Evolutionary conservation across 768 basidiomycete species (phyloP), one percentile per base, ranked within the genome.

Genomic region (Lenzites betulinus): DNA sequence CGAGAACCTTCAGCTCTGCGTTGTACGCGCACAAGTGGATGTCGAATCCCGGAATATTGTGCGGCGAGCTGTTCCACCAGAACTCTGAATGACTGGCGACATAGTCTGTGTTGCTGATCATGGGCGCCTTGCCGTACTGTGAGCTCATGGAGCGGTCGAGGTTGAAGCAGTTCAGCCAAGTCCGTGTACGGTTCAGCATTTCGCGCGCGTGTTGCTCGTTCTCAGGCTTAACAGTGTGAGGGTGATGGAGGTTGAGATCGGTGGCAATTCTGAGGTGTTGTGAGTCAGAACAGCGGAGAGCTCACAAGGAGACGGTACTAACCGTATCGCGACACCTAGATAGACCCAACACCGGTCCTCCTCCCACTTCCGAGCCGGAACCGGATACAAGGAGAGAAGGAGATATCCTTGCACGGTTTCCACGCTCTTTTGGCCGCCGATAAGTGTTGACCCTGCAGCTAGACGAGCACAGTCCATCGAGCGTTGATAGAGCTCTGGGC

Each of bases 151-250:
- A 95, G 23, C 93, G 87, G 72, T 98, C 95, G 42, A 96, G 77
- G 73, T 95, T 93, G 76, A 89, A 92, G 73, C 92, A 95, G 70
- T 88, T 90, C 58, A 96, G 75, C 94, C 94, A 98, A 7, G 90
- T 83, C 22, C 94, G 85, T 53, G 93, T 92, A 42, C 95, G 87
- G 70, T 95, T 96, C 56, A 94, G 83, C 75, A 94, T 84, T 75
- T 95, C 90, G 41, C 95, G 84, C 7, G 89, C 89, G 60, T 91
- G 88, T 58, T 83, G 82, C 71, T 95, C 92, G 67, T 92, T 92
- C 15, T 85, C 76, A 9, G 90, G 88, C 65, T 88, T 86, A 1
- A 86, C 85, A 5, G 65, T 71, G 43, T 81, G 81, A 1, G 90
- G 90, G 30, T 89, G 81, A 66, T 97, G 91, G 38, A 98, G 80